Percentiles rank a stretch among this genome's conserved stretches.
Evolutionary conservation across 176 grass and related monocot genomes (phyloP).

Genomic region (Bromus sterilis): DNA sequence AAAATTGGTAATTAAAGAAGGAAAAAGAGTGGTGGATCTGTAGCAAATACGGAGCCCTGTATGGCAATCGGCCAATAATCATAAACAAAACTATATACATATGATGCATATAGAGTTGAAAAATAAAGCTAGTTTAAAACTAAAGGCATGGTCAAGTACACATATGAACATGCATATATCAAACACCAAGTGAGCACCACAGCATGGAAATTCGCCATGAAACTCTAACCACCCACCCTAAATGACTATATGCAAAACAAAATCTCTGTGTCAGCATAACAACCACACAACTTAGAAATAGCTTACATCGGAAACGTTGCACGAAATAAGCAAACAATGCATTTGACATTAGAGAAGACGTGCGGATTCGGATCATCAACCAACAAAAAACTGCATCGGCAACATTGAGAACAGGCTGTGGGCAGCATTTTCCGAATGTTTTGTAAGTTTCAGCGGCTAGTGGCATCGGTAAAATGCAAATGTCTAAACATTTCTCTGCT

Average conservation of each 20-base stretch:
- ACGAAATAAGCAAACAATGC: background rate
- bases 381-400: no score
- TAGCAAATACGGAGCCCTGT: background rate
- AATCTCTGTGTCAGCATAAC: background rate
- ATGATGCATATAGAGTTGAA: background rate
- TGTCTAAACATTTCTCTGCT: background rate
- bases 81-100: background rate
- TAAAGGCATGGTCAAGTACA: background rate
- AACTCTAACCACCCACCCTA: background rate
- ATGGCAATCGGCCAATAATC: background rate
- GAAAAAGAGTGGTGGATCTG: background rate
- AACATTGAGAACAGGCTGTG: no score
- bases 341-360: background rate
- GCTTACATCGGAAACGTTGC: background rate
- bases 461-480: background rate
- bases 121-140: background rate
- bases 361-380: no score
- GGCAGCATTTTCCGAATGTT: no score
- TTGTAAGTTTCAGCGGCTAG: no score
- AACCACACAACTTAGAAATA: background rate
- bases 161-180: background rate
- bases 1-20: background rate
- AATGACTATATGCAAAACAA: background rate
- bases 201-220: background rate
- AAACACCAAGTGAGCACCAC: background rate